Evolutionary conservation across 1,284 basidiomycete genomes (phyloP).

Genomic region (Clitocybe nebularis): DNA sequence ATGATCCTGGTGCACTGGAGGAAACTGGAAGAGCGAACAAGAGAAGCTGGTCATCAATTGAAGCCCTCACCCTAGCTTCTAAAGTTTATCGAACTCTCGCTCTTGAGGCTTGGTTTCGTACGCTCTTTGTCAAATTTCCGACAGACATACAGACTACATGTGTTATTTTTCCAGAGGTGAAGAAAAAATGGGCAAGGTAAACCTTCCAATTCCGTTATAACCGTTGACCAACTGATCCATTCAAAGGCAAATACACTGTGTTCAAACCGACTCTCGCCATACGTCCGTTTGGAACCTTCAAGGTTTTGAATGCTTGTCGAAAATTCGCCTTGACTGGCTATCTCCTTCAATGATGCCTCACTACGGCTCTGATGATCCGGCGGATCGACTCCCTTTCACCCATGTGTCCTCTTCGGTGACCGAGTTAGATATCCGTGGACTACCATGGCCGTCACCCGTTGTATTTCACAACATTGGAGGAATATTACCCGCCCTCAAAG

Average conservation of each 20-base stretch:
- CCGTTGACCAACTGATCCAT: neutral
- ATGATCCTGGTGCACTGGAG: slow-evolving; percentile 10
- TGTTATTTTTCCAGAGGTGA: slow-evolving; percentile 23
- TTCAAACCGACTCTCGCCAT: slow-evolving; percentile 16
- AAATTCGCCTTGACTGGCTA: slow-evolving; percentile 28
- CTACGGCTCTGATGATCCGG: slow-evolving; percentile 12
- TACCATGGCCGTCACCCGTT: slow-evolving; percentile 29
- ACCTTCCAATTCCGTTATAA: slow-evolving; percentile 1
- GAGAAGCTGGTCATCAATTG: slow-evolving; percentile 23
- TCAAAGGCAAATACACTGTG: slow-evolving; percentile 26
- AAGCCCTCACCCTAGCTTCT: slow-evolving; percentile 24
- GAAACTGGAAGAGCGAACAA: slow-evolving; percentile 19
- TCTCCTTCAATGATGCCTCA: slow-evolving; percentile 13
- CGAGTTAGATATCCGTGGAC: slow-evolving; percentile 28
- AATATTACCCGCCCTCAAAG: slow-evolving; percentile 21
- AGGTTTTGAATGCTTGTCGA: slow-evolving; percentile 19
- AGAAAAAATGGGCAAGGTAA: slow-evolving; percentile 25
- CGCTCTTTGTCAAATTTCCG: slow-evolving; percentile 19
- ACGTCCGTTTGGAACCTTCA: slow-evolving; percentile 24
- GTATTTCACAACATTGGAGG: slow-evolving; percentile 19
- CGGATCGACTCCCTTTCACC: slow-evolving; percentile 20
- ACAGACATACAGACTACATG: slow-evolving; percentile 18
- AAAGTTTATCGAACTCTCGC: slow-evolving; percentile 22
- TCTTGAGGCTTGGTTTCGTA: slow-evolving; percentile 28
- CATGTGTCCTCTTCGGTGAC: slow-evolving; percentile 20